Conservation (phyloP, 108 stramenopile species). For the Nitzschia sp. region DNA sequence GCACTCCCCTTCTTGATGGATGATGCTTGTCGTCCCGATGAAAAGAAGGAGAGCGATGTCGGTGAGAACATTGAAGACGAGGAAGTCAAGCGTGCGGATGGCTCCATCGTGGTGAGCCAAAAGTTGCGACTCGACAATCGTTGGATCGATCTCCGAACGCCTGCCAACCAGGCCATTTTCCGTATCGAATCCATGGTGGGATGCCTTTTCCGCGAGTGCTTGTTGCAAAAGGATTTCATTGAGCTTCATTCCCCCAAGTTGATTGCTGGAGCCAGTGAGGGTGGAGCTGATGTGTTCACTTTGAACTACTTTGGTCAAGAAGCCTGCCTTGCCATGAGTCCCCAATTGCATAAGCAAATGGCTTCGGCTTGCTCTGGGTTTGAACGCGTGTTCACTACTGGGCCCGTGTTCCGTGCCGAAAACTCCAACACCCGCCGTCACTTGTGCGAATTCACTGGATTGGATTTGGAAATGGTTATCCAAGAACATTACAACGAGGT, state of each 20-base stretch:
- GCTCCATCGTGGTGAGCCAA: constrained; percentile 77
- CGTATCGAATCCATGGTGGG: constrained; percentile 95
- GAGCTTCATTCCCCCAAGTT: constrained; percentile 99
- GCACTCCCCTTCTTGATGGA: constrained; percentile 96
- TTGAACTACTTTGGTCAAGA: constrained; percentile 94
- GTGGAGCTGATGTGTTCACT: constrained; percentile 95
- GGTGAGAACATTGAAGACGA: constrained; percentile 65
- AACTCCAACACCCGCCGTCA: constrained; percentile 96
- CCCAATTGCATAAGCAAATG: constrained; percentile 99
- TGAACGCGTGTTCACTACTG: constrained; percentile 97
- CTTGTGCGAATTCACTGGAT: constrained; percentile 98
- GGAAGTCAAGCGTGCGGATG: constrained; percentile 64
- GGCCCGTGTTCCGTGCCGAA: constrained; percentile 99
- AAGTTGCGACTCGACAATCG: constrained; percentile 93
- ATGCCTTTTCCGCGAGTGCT: constrained; percentile 89
- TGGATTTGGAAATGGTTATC: constrained; percentile 99
- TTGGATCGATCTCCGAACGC: constrained; percentile 97
- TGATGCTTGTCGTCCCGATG: constrained; percentile 94
- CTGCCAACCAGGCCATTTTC: constrained; percentile 98
- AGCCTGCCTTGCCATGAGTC: constrained; percentile 97
- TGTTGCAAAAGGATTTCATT: constrained; percentile 87
- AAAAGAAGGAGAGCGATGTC: constrained; percentile 75
- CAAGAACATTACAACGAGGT: constrained; percentile 99
- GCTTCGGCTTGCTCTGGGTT: constrained; percentile 96
- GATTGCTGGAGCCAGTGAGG: constrained; percentile 96